A percentile compares a stretch with the other conserved stretches of the same genome.
Evolutionary conservation across 2,329 filamentous ascomycete genomes (phyloP).

Genomic region (Immersiporthe knoxdaviesiana): DNA sequence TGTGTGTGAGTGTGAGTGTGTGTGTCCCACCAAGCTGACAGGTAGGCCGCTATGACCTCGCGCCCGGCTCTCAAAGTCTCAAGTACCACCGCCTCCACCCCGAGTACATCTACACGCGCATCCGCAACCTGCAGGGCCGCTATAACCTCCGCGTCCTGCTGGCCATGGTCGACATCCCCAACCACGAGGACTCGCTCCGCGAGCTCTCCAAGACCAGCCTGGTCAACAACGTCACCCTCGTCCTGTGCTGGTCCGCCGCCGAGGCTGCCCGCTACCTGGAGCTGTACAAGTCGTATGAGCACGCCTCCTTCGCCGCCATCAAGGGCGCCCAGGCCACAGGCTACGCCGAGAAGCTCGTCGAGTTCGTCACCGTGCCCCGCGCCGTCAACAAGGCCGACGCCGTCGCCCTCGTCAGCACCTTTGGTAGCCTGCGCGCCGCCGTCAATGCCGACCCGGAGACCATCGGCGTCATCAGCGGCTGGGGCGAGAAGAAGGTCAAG

Average conservation of each 20-base stretch:
- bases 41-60: background rate
- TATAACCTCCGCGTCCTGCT: conserved; percentile 87
- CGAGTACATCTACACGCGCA: conserved; percentile 95
- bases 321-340: conserved; percentile 80
- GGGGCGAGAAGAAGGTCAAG: conserved; percentile 94
- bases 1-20: too few relatives aligned
- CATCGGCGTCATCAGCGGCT: conserved; percentile 81
- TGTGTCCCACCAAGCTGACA: background rate
- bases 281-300: conserved; percentile 91
- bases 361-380: conserved; percentile 88
- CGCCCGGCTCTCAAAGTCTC: conserved; percentile 55
- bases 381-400: conserved; percentile 95
- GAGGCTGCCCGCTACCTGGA: conserved; percentile 95
- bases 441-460: conserved; percentile 88
- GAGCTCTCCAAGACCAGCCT: conserved; percentile 92
- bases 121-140: conserved; percentile 80
- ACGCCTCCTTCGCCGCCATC: conserved; percentile 79
- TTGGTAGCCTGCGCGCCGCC: conserved; percentile 84
- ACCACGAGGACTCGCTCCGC: conserved; percentile 86
- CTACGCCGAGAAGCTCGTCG: conserved; percentile 85
- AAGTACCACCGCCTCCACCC: conserved; percentile 98
- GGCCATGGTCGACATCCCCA: conserved; percentile 91
- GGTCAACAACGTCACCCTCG: conserved; percentile 88
- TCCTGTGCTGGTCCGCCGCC: conserved; percentile 91
- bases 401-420: conserved; percentile 85